A percentile compares a stretch with the other conserved stretches of the same genome.
phyloP scores from a whole-genome alignment of 169 alveolate species.

The Plasmodium gallinaceum region DNA sequence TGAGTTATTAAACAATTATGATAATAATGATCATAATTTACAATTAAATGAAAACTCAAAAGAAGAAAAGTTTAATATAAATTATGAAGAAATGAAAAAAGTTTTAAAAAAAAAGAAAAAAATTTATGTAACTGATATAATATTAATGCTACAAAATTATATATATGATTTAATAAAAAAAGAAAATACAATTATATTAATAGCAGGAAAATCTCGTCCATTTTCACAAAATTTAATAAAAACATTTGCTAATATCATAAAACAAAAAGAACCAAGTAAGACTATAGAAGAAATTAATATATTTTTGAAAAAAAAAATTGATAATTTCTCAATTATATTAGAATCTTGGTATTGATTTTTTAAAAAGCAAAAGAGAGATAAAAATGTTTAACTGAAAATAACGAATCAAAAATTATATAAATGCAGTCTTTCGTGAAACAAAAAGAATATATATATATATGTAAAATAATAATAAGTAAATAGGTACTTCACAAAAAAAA shows the following conservation, averaged over 20 bases:
- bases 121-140: conserved; percentile 66
- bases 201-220: conserved; percentile 73
- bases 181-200: conserved; percentile 29
- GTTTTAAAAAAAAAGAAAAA: conserved; percentile 30
- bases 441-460: background rate
- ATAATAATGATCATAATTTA: background rate
- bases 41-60: background rate
- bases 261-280: conserved; percentile 49
- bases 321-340: conserved; percentile 49
- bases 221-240: conserved; percentile 65
- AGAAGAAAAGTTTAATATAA: background rate
- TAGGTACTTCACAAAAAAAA: too few relatives aligned
- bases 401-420: background rate
- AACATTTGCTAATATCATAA: conserved; percentile 37
- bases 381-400: background rate
- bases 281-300: conserved; percentile 49
- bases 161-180: conserved; percentile 33
- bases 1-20: background rate
- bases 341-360: conserved; percentile 73
- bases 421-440: background rate
- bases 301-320: conserved; percentile 73
- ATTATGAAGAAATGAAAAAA: conserved; percentile 22
- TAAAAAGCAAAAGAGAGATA: background rate
- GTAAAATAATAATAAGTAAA: too few relatives aligned
- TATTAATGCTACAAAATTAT: conserved; percentile 24